Base-by-base conservation (phyloP, 768 basidiomycete genomes). In the Cystobasidium tubakii region DNA sequence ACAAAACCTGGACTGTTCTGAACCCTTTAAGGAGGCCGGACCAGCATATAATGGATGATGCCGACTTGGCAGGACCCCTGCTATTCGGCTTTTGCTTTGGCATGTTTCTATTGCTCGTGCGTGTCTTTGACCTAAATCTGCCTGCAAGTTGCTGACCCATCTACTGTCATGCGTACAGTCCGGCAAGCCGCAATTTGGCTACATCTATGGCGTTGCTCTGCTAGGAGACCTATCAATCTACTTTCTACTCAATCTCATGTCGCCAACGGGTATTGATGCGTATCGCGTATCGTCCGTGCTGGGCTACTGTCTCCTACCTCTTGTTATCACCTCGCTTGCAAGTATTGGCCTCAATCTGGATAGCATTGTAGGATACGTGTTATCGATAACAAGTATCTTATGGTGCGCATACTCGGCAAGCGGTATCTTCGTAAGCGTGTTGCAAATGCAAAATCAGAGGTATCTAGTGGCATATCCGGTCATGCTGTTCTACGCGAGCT, bases 371-470 rank as follows among this genome's bases (percentile, higher is more conserved):
- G 95, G 95, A 50, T 96, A 95, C 82, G 77, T 93, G 42, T 83
- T 98, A 1, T 89, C 91, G 1, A 81, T 86, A 17, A 76, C 95
- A 43, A 91, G 90, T 1, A 91, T 99, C 76, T 81, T 91, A 55
- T 99, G 96, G 96, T 98, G 93, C 83, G 96, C 96, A 42, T 92
- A 95, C 79, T 87, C 94, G 6, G 95, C 96, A 13, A 94, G 91
- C 1, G 89, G 89, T 17, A 98, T 99, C 71, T 98, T 99, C 78
- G 92, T 95, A 10, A 89, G 91, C 1, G 93, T 97, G 44, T 84
- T 99, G 64, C 87, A 91, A 76, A 94, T 99, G 91, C 92, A 91
- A 10, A 90, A 94, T 76, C 96, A 99, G 81, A 86, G 94, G 62
- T 84, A 97, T 31, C 86, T 99, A 27, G 93, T 99, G 46, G 96